These are phyloP conservation scores for Hygrophorus pudorinus DNA, from an alignment of 768 basidiomycete species.

Conservation along the genomic window DNA sequence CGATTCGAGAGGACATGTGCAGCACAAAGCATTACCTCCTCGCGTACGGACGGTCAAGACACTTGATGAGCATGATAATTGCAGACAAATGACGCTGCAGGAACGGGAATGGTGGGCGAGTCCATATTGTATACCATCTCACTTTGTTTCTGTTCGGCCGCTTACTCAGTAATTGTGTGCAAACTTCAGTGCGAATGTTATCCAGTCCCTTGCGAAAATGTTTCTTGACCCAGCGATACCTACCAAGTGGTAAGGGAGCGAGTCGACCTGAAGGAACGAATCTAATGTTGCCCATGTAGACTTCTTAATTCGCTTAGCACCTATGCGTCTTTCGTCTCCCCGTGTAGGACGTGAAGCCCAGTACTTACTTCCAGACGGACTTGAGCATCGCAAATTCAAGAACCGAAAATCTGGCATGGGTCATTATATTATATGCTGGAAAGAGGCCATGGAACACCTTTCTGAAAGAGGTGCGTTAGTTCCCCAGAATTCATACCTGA, in stretches of 20 bases:
- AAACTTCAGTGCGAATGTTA: conserved; percentile 56
- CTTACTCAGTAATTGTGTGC: conserved; percentile 2
- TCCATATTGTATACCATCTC: conserved; percentile 54
- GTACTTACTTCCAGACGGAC: conserved; percentile 39
- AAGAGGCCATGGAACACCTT: conserved; percentile 32
- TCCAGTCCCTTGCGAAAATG: conserved; percentile 54
- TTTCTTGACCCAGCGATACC: conserved; percentile 31
- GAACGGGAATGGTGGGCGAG: conserved; percentile 65
- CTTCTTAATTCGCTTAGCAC: conserved; percentile 52
- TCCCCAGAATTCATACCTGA: neutral
- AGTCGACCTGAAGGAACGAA: neutral
- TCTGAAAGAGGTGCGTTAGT: conserved; percentile 24
- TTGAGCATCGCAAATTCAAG: conserved; percentile 57
- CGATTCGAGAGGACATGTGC: conserved; percentile 34
- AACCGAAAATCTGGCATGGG: conserved; percentile 34
- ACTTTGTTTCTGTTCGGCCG: conserved; percentile 2
- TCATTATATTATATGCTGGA: conserved; percentile 53
- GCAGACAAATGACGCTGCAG: conserved; percentile 49
- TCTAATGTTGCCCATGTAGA: conserved; percentile 28
- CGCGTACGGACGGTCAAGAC: conserved; percentile 21
- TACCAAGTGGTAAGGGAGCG: conserved; percentile 45
- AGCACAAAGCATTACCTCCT: conserved; percentile 53
- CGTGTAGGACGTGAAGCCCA: conserved; percentile 6
- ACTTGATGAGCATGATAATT: conserved; percentile 21
- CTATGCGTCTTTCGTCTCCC: conserved; percentile 29